Evolutionary conservation across 345 rosid species (phyloP).

Genomic region (Eucalyptus polyanthemos): DNA sequence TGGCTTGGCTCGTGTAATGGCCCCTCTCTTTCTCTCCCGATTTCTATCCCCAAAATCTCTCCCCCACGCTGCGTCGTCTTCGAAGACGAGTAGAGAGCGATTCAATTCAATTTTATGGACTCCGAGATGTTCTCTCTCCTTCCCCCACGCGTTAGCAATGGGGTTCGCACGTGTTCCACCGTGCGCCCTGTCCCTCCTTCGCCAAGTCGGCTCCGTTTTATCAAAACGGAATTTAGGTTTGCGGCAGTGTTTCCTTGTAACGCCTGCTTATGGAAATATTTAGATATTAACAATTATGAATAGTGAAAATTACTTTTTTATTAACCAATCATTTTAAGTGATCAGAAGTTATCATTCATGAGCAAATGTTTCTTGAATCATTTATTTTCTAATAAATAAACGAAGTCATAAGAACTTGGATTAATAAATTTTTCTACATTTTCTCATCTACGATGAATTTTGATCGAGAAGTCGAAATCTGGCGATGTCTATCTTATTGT

Average conservation of each 20-base stretch:
- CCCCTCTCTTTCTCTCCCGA: neutral
- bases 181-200: neutral
- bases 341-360: too few species aligned
- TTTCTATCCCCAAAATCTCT: neutral
- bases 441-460: neutral
- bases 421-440: neutral
- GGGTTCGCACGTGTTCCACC: neutral
- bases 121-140: neutral
- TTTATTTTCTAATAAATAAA: too few species aligned
- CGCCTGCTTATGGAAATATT: too few species aligned
- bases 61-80: neutral
- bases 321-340: too few species aligned
- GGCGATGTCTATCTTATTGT: accelerated
- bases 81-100: neutral
- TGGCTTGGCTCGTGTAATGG: neutral
- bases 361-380: too few species aligned
- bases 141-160: neutral
- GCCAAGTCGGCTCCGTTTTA: neutral
- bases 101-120: neutral
- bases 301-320: too few species aligned
- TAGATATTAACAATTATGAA: too few species aligned
- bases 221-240: too few species aligned
- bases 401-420: accelerated
- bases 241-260: too few species aligned
- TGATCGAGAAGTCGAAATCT: accelerated